These are phyloP conservation scores for Mercurialis annua DNA, from an alignment of 345 rosid genomes.

Conservation along the genomic window DNA sequence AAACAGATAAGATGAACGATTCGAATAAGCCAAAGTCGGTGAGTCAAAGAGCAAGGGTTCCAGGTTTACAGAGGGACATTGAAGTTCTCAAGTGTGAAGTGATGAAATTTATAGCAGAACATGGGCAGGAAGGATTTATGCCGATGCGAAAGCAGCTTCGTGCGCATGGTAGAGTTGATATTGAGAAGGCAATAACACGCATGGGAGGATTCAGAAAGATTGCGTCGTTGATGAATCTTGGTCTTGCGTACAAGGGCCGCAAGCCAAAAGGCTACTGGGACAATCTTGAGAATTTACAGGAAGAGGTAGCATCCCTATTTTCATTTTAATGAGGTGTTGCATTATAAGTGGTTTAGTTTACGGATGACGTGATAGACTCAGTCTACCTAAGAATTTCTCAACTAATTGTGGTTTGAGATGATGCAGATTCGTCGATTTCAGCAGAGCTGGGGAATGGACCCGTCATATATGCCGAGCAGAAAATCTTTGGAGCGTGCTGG, in stretches of 20 bases:
- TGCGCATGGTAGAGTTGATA: conserved; percentile 81
- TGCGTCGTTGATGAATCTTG: conserved; percentile 73
- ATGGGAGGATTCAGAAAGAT: conserved; percentile 95
- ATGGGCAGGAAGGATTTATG: conserved; percentile 98
- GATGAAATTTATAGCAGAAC: conserved; percentile 66
- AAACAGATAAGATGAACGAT: conserved; percentile 18
- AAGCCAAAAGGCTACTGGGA: conserved; percentile 99
- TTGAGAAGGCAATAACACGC: conserved; percentile 85
- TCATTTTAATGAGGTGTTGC: not conserved
- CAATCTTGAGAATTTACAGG: conserved; percentile 80
- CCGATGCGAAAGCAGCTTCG: conserved; percentile 99
- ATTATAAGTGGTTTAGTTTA: not conserved
- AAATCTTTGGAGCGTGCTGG: conserved; percentile 97
- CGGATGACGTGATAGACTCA: not conserved
- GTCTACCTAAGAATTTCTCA: not conserved
- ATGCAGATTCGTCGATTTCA: conserved; percentile 70
- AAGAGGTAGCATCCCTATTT: conserved; percentile 56
- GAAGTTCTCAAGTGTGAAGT: conserved; percentile 83
- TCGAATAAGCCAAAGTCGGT: conserved; percentile 24
- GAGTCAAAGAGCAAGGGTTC: conserved; percentile 72
- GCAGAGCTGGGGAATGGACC: conserved; percentile 95
- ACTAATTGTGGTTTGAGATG: not conserved
- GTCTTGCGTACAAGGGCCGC: conserved; percentile 87
- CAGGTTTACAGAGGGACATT: conserved; percentile 77
- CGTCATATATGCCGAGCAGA: conserved; percentile 90